Percentiles rank a stretch among this genome's conserved stretches.
phyloP scores from a whole-genome alignment of 352 stramenopile genomes.

The Phytophthora brassicae region DNA sequence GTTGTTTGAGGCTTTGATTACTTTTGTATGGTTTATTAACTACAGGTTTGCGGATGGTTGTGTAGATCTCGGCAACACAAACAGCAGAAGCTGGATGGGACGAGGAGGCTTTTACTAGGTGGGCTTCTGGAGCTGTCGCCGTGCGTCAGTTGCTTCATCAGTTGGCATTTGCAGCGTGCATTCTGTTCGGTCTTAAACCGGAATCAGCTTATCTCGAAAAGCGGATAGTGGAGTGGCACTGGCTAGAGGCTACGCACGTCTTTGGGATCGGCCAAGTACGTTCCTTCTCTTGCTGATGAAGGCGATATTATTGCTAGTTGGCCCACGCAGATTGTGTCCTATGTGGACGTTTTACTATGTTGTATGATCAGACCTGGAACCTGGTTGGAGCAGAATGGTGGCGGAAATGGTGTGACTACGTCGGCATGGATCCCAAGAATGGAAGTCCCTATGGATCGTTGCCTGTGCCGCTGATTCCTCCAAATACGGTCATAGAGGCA shows the following conservation, averaged over 20 bases:
- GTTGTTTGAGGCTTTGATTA: not conserved
- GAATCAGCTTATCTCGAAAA: constrained; percentile 66
- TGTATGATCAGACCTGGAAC: constrained; percentile 62
- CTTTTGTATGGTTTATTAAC: not conserved
- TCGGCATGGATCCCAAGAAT: constrained; percentile 58
- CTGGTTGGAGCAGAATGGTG: constrained; percentile 76
- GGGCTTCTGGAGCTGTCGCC: constrained; percentile 38
- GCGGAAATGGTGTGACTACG: constrained; percentile 81
- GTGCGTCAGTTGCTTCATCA: constrained; percentile 66
- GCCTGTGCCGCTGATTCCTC: constrained; percentile 52
- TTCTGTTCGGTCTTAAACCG: constrained; percentile 78
- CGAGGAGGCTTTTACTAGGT: constrained; percentile 53
- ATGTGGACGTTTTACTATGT: constrained; percentile 7
- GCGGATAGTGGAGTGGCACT: constrained; percentile 75
- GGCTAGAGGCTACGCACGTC: constrained; percentile 47
- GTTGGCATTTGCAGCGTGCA: constrained; percentile 72
- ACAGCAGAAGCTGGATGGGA: constrained; percentile 42
- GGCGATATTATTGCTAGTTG: constrained; percentile 25
- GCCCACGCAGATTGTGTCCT: constrained; percentile 23
- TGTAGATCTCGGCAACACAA: constrained; percentile 43
- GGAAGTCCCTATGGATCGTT: constrained; percentile 64
- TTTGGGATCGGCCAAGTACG: constrained; percentile 59
- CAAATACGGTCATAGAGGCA: constrained; percentile 35
- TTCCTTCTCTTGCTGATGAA: constrained; percentile 3
- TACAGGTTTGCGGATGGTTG: not conserved